These are phyloP conservation scores for Paramecium caudatum DNA, from an alignment of 73 alveolate genomes.

Conservation along the genomic window DNA sequence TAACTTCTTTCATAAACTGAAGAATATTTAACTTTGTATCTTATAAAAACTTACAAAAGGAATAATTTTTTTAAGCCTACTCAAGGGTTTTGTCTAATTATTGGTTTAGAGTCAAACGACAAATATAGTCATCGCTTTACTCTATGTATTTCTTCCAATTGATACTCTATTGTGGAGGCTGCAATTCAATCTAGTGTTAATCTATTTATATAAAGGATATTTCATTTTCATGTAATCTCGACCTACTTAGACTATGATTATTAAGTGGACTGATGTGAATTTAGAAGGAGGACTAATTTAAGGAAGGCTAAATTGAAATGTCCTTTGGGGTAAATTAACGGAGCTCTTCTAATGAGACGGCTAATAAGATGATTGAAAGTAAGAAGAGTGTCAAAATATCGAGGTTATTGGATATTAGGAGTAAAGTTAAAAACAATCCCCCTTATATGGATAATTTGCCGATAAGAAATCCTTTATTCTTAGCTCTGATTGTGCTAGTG, in stretches of 20 bases:
- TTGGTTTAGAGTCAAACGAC: neutral
- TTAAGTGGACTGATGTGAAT: neutral
- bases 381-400: neutral
- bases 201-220: neutral
- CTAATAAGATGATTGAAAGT: neutral
- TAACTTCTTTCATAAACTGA: neutral
- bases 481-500: neutral
- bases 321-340: no score
- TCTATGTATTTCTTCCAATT: neutral
- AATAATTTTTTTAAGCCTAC: neutral
- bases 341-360: neutral
- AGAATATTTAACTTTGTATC: neutral
- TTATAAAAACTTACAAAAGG: neutral
- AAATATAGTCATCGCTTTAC: slow-evolving; percentile 23
- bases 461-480: neutral
- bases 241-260: neutral
- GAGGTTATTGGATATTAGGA: neutral
- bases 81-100: neutral
- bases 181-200: neutral
- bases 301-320: no score
- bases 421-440: neutral
- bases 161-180: neutral
- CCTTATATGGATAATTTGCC: neutral
- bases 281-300: neutral
- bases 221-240: neutral